Conservation (phyloP, 208 protist species). For the Polymyxa betae region DNA sequence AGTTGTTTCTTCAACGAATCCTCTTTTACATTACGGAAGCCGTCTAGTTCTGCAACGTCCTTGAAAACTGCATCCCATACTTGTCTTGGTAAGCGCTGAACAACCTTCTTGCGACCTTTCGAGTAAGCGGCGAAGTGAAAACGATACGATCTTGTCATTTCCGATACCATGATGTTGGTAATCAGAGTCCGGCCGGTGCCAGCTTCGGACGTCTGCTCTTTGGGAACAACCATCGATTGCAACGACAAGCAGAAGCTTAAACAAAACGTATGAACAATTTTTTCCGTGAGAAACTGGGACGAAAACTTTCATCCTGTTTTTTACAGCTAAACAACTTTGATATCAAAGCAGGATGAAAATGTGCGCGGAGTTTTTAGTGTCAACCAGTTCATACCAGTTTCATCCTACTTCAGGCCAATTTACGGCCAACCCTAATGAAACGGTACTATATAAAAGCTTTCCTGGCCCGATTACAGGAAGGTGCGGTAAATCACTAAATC, state of each 20-base stretch:
- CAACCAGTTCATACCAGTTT: no score
- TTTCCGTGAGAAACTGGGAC: neutral
- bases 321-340: no score
- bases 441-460: no score
- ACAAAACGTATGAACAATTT: neutral
- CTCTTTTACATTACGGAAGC: neutral
- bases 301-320: neutral
- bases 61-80: neutral
- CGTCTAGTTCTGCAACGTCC: neutral
- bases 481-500: no score
- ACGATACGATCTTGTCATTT: neutral
- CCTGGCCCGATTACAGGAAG: no score
- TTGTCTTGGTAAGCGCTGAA: neutral
- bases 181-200: neutral
- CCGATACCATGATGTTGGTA: neutral
- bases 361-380: no score
- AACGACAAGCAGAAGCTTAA: neutral
- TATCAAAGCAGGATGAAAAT: no score
- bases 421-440: no score
- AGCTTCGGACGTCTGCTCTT: neutral
- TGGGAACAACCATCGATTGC: neutral
- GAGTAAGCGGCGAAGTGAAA: neutral
- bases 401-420: no score
- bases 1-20: neutral
- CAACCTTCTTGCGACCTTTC: neutral